Conservation (phyloP, 2,329 filamentous ascomycete species). For the Helotiales sp. region DNA sequence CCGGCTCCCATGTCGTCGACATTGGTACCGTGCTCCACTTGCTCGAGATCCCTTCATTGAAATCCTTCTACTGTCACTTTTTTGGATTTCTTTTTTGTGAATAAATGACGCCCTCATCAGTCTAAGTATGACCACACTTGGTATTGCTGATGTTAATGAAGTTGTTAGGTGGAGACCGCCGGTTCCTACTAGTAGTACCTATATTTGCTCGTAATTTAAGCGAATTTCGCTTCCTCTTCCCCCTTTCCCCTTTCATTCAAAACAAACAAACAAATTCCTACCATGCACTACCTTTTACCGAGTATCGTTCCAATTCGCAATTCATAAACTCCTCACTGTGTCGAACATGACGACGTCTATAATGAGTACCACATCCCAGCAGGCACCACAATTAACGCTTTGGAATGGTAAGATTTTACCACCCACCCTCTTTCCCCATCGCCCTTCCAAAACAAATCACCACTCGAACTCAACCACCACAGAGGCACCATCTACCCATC, state of each 20-base stretch:
- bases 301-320: slow-evolving; percentile 29
- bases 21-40: not conserved
- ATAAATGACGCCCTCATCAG: not conserved
- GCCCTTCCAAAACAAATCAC: not conserved
- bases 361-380: slow-evolving; percentile 53
- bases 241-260: not conserved
- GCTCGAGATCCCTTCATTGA: not conserved
- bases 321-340: slow-evolving; percentile 45
- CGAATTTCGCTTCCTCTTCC: not conserved
- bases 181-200: slow-evolving; percentile 54
- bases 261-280: not conserved
- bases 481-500: slow-evolving; percentile 63
- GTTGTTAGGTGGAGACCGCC: slow-evolving; percentile 51
- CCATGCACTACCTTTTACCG: slow-evolving; percentile 36
- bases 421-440: not conserved
- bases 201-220: too few species aligned
- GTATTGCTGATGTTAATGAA: slow-evolving; percentile 49
- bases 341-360: slow-evolving; percentile 50
- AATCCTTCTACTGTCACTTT: not conserved
- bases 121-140: not conserved
- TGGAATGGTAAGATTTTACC: slow-evolving; percentile 52
- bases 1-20: not conserved
- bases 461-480: not conserved
- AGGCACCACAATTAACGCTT: slow-evolving; percentile 50
- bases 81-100: not conserved